phyloP scores from a whole-genome alignment of 306 rosid species.

The Quercus dentata region DNA sequence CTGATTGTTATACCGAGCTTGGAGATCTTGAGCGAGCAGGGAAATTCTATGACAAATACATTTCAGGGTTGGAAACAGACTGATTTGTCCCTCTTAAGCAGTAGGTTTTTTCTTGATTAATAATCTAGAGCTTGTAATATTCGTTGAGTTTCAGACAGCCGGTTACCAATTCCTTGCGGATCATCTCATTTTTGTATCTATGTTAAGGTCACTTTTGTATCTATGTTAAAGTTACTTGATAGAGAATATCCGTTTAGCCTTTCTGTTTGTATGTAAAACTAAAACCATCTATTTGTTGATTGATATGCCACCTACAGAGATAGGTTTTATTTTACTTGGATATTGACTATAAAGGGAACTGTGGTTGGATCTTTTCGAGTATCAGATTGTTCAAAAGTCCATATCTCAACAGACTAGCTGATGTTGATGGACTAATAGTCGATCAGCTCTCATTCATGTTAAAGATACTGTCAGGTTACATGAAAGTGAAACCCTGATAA shows the following conservation, averaged over 20 bases:
- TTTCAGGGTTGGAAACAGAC: slow-evolving; percentile 78
- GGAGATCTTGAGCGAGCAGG: slow-evolving; percentile 96
- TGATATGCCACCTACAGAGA: background rate
- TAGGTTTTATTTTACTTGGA: background rate
- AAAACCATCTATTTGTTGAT: background rate
- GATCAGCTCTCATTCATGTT: background rate
- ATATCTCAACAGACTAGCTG: background rate
- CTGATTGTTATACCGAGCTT: slow-evolving; percentile 95
- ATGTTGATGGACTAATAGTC: background rate
- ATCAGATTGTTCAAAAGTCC: background rate
- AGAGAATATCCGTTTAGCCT: background rate
- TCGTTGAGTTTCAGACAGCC: slow-evolving; percentile 11
- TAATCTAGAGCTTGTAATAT: background rate
- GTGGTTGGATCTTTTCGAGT: background rate
- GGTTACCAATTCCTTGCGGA: slow-evolving; percentile 22
- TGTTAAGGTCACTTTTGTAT: slow-evolving; percentile 2
- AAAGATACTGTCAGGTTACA: background rate
- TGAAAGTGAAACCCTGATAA: background rate
- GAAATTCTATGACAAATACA: slow-evolving; percentile 67
- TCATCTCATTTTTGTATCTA: slow-evolving; percentile 1
- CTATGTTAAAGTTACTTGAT: background rate
- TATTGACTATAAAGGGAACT: background rate
- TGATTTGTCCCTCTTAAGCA: slow-evolving; percentile 19
- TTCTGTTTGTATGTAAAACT: background rate
- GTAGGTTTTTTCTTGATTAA: background rate